Evolutionary conservation across 108 stramenopile species (phyloP).

Genomic region (Cyclostephanos invisitatus): DNA sequence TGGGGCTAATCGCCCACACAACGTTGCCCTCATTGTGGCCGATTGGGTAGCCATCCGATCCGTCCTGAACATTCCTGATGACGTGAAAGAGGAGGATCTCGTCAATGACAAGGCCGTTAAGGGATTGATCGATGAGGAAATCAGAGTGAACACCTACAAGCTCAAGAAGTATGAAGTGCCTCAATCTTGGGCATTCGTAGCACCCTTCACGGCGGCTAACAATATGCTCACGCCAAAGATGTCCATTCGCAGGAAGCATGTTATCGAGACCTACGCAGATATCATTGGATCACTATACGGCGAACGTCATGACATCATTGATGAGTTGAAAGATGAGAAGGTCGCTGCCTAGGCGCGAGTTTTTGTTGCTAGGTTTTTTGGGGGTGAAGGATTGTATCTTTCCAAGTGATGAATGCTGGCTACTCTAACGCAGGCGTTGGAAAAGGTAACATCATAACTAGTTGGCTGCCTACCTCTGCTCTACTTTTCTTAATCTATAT

Average conservation of each 20-base stretch:
- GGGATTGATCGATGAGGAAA: slow-evolving; percentile 80
- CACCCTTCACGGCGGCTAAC: slow-evolving; percentile 92
- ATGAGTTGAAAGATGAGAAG: slow-evolving; percentile 42
- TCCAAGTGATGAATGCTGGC: too few relatives aligned
- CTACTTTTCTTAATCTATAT: too few relatives aligned
- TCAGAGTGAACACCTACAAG: slow-evolving; percentile 54
- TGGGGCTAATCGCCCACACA: slow-evolving; percentile 92
- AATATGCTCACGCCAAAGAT: slow-evolving; percentile 97
- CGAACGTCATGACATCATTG: slow-evolving; percentile 43
- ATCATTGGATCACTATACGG: slow-evolving; percentile 81
- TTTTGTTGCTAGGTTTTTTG: background rate
- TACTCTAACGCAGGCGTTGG: too few relatives aligned
- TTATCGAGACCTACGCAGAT: slow-evolving; percentile 82
- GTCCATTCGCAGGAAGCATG: slow-evolving; percentile 91
- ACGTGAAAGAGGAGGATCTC: slow-evolving; percentile 70
- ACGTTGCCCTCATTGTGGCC: slow-evolving; percentile 90
- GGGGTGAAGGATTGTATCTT: background rate
- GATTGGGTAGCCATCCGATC: slow-evolving; percentile 85
- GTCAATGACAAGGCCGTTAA: slow-evolving; percentile 74
- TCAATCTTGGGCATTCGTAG: slow-evolving; percentile 76
- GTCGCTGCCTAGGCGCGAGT: slow-evolving; percentile 20
- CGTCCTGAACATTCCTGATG: slow-evolving; percentile 53
- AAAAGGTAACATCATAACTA: too few relatives aligned
- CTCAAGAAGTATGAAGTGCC: slow-evolving; percentile 95
- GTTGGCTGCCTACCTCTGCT: too few relatives aligned